Conservation (phyloP, 176 grass and related monocot genomes). For the Zizania latifolia region DNA sequence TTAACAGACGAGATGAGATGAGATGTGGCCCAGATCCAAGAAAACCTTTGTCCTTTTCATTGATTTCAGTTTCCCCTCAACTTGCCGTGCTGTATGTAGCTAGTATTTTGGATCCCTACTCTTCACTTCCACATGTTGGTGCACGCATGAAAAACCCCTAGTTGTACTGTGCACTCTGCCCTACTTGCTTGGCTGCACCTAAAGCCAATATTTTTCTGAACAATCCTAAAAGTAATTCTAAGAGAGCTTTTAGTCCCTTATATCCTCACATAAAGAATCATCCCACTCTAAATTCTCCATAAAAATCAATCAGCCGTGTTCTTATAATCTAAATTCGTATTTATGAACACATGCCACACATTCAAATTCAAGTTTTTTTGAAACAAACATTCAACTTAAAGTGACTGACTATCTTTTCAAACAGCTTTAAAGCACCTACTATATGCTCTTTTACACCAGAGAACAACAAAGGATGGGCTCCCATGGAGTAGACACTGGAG, state of each 20-base stretch:
- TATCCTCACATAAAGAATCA: too few relatives aligned
- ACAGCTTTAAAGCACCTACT: not conserved
- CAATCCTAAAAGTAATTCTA: too few relatives aligned
- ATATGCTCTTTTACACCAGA: not conserved
- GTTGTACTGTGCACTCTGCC: not conserved
- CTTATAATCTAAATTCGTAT: too few relatives aligned
- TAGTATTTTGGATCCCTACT: not conserved
- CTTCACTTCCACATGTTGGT: not conserved
- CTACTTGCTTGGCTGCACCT: not conserved
- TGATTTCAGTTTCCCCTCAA: slow-evolving; percentile 13
- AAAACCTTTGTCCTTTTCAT: slow-evolving; percentile 38
- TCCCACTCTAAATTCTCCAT: too few relatives aligned
- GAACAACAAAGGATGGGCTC: slow-evolving; percentile 4
- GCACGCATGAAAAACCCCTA: not conserved
- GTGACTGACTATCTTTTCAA: not conserved
- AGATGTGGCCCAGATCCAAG: slow-evolving; percentile 29
- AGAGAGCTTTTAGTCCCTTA: too few relatives aligned
- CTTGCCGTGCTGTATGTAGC: not conserved
- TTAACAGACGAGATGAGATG: slow-evolving; percentile 15
- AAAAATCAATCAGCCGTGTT: too few relatives aligned
- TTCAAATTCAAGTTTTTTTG: too few relatives aligned
- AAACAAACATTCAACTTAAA: too few relatives aligned
- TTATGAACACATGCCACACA: too few relatives aligned
- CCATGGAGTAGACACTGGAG: slow-evolving; percentile 7
- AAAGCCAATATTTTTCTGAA: not conserved